These are phyloP conservation scores for Trapa incisa DNA, from an alignment of 345 rosid species.

Conservation along the genomic window DNA sequence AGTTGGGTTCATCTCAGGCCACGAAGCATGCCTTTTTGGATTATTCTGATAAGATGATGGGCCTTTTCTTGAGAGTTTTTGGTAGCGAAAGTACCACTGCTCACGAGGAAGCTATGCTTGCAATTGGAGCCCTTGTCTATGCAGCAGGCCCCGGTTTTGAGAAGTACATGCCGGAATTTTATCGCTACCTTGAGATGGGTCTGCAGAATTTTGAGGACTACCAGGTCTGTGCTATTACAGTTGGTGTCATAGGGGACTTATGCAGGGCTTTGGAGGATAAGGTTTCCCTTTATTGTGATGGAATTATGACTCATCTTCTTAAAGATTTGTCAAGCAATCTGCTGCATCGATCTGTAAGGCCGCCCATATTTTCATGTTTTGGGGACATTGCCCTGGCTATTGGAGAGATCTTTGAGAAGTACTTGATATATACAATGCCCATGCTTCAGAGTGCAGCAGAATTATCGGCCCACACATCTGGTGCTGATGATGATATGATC, in stretches of 20 bases:
- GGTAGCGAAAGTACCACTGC: slow-evolving; percentile 33
- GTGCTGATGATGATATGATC: slow-evolving; percentile 30
- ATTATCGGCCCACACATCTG: slow-evolving; percentile 27
- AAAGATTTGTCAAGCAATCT: slow-evolving; percentile 38
- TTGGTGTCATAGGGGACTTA: slow-evolving; percentile 38
- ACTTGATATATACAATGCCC: slow-evolving; percentile 38
- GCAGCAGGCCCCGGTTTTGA: slow-evolving; percentile 31
- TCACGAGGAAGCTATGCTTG: slow-evolving; percentile 42
- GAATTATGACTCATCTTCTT: slow-evolving; percentile 43
- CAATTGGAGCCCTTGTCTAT: slow-evolving; percentile 40
- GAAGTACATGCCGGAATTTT: slow-evolving; percentile 35
- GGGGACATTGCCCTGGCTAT: slow-evolving; percentile 40
- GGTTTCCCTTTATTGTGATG: slow-evolving; percentile 31
- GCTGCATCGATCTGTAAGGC: slow-evolving; percentile 38
- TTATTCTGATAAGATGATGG: slow-evolving; percentile 33
- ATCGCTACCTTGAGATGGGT: slow-evolving; percentile 32
- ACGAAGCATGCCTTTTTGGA: slow-evolving; percentile 30
- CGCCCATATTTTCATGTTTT: slow-evolving; percentile 39
- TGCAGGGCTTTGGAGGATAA: slow-evolving; percentile 41
- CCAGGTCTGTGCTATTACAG: slow-evolving; percentile 38
- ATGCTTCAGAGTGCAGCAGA: slow-evolving; percentile 46
- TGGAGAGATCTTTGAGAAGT: slow-evolving; percentile 40
- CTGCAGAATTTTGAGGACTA: slow-evolving; percentile 40
- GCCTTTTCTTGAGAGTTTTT: slow-evolving; percentile 32
- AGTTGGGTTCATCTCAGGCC: slow-evolving; percentile 28